Base-by-base conservation (phyloP, 2,329 filamentous ascomycete species). In the Apiospora arundinis region DNA sequence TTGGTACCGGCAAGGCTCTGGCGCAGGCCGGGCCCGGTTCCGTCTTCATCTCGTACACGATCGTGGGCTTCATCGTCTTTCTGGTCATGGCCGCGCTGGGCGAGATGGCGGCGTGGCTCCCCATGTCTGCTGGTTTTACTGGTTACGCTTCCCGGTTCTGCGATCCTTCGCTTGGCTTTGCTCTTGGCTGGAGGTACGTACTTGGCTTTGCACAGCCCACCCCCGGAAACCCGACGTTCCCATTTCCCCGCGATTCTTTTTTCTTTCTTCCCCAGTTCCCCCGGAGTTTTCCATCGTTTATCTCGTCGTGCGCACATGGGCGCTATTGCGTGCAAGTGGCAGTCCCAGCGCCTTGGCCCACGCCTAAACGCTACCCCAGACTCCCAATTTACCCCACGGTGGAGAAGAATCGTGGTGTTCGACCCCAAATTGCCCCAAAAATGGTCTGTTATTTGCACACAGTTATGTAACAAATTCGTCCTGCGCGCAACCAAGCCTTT, bases 21-120 rank as follows among this genome's bases (percentile, higher is more conserved):
- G 85, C 85, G 28, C 83, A 86, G 75, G 85, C 85, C 68, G 86
- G 86, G 0, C 92, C 92, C 68, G 92, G 84, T 25, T 89, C 91
- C 12, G 89, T 94, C 79, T 86, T 94, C 75, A 92, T 94, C 79
- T 91, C 91, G 12, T 94, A 94, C 82, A 85, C 88, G 48, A 80
- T 92, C 73, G 88, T 93, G 74, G 92, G 92, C 74, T 82, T 92
- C 66, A 82, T 96, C 72, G 93, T 95, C 75, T 96, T 91, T 81
- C 83, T 94, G 56, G 93, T 96, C 75, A 95, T 96, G 92, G 91
- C 91, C 71, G 91, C 89, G 71, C 89, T 96, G 4, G 93, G 93
- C 74, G 93, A 95, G 81, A 96, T 96, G 92, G 92, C 93, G 11
- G 89, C 93, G 69, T 96, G 92, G 92, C 82, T 96, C 45, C 93